phyloP scores from a whole-genome alignment of 441 rosid genomes.

The Adansonia rubrostipa region DNA sequence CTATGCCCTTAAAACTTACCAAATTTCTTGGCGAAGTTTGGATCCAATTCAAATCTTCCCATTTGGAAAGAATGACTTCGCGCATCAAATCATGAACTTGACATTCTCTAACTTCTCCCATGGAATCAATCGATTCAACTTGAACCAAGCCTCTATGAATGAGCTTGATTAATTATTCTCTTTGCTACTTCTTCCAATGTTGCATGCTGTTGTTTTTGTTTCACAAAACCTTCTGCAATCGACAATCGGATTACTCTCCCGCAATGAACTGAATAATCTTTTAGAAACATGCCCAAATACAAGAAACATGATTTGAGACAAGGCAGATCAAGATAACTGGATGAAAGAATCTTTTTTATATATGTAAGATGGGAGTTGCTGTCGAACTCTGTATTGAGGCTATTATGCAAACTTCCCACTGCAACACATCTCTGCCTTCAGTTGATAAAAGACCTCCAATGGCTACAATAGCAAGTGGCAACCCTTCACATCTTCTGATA shows the following conservation, averaged over 20 bases:
- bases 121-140: background rate
- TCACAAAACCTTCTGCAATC: slow-evolving; percentile 13
- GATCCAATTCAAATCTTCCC: background rate
- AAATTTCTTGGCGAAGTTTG: background rate
- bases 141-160: slow-evolving; percentile 28
- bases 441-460: slow-evolving; percentile 23
- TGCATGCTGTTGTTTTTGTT: background rate
- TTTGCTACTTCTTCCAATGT: slow-evolving; percentile 22
- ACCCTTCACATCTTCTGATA: background rate
- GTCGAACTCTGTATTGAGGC: background rate
- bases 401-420: slow-evolving; percentile 7
- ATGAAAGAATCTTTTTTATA: background rate
- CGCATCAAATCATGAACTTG: slow-evolving; percentile 24
- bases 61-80: slow-evolving; percentile 15
- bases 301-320: slow-evolving; percentile 10
- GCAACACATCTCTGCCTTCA: background rate
- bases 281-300: background rate
- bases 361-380: background rate
- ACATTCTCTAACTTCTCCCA: slow-evolving; percentile 18
- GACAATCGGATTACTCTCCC: too few relatives aligned
- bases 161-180: slow-evolving; percentile 22
- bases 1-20: background rate
- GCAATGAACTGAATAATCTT: too few relatives aligned
- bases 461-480: slow-evolving; percentile 13
- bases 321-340: slow-evolving; percentile 20